Evolutionary conservation across 2,329 filamentous ascomycete species (phyloP), one percentile per base, ranked within the genome.

Genomic region (Sarocladium strictum): DNA sequence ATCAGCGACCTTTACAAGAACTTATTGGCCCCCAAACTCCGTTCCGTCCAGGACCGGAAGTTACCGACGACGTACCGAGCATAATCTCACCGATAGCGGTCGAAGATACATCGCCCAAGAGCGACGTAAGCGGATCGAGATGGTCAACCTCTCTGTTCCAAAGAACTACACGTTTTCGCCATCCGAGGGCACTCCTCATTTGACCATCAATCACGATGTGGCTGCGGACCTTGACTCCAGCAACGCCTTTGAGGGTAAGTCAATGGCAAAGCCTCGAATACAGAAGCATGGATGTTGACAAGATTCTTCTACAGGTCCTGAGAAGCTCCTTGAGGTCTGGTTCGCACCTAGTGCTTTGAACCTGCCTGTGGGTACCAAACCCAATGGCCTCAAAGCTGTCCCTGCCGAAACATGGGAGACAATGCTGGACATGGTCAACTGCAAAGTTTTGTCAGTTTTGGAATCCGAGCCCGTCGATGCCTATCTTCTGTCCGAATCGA

Each of bases 251-350:
- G 94, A 99, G 79, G 93, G 87, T 88, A 67, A 57, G 74, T 53
- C 9, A 53, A 17, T 38, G 40, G n/a, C 11, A 11, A n/a, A 11
- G 23, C 1, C 23, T 15, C 15, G n/a, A 32, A 7, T 7, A 27
- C 14, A 7, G 40, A 27, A 14, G 12, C 33, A 29, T 43, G n/a
- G 19, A n/a, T 12, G 19, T 26, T 50, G 26, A 3, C 37, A 26
- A 35, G 4, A 3, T 3, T 51, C 2, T 5, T 7, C 51, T 53
- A 29, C 57, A 88, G 87, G 93, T 57, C 94, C 94, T 43, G 94
- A 99, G 77, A 99, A 99, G 78, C 81, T 99, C 54, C 81, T 99
- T 65, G 94, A 99, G 77, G 93, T 99, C 67, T 99, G 94, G 94
- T 97, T 99, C 70, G 87, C 89, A 56, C 85, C 92, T 23, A 89